phyloP scores from a whole-genome alignment of 2,329 filamentous ascomycete species.

The Xylariaceae sp. region DNA sequence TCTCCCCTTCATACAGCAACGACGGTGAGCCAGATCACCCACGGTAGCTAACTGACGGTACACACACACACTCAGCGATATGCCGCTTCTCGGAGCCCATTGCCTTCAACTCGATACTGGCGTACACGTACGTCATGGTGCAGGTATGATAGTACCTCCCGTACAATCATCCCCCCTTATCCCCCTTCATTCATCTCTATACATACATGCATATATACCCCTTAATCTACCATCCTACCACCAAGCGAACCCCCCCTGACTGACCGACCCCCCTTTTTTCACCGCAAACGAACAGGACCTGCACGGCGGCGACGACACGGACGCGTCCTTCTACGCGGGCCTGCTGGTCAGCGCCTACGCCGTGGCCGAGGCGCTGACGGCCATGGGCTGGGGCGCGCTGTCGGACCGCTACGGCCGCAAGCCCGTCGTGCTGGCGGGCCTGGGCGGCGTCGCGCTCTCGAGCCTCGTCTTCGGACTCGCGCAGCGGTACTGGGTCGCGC shows the following conservation, averaged over 20 bases:
- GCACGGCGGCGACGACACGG: slow-evolving; percentile 26
- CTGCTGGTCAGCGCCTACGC: slow-evolving; percentile 38
- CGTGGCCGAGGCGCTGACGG: slow-evolving; percentile 34
- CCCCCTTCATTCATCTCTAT: no score
- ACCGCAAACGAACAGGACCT: no score
- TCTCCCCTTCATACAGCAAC: no score
- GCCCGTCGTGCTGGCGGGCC: slow-evolving; percentile 27
- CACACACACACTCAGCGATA: slow-evolving; percentile 26
- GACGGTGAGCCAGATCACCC: no score
- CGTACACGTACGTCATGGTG: slow-evolving; percentile 36
- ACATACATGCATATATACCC: neutral
- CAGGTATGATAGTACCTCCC: no score
- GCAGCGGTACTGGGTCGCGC: slow-evolving; percentile 33
- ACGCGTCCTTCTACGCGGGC: slow-evolving; percentile 41
- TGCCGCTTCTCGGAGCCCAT: slow-evolving; percentile 38
- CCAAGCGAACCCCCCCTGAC: no score
- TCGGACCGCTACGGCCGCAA: slow-evolving; percentile 33
- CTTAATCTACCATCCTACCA: no score
- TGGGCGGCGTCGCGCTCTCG: slow-evolving; percentile 30
- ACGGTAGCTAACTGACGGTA: no score
- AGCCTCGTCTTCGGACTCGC: slow-evolving; percentile 35
- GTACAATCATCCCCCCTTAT: no score
- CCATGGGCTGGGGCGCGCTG: slow-evolving; percentile 33
- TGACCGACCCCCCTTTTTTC: no score
- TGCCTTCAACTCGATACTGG: slow-evolving; percentile 37